Evolutionary conservation across 2,329 filamentous ascomycete species (phyloP).

Genomic region (Aureobasidium musti): DNA sequence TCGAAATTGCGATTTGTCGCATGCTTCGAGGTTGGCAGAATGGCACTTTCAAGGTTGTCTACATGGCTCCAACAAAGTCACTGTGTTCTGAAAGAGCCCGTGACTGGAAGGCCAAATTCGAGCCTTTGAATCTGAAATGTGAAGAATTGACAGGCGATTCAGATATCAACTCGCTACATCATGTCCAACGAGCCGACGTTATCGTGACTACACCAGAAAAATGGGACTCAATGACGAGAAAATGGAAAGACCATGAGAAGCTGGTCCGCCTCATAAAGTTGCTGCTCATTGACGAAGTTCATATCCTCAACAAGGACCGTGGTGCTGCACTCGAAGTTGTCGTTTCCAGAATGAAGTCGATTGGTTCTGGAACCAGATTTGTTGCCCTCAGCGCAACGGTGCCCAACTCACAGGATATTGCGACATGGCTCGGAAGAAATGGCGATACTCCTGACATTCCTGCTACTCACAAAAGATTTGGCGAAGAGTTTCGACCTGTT

Average conservation of each 20-base stretch:
- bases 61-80: slow-evolving; percentile 82
- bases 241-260: slow-evolving; percentile 78
- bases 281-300: slow-evolving; percentile 84
- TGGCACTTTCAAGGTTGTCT: slow-evolving; percentile 75
- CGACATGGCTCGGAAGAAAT: slow-evolving; percentile 73
- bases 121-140: slow-evolving; percentile 65
- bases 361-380: slow-evolving; percentile 73
- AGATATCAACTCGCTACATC: slow-evolving; percentile 63
- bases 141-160: slow-evolving; percentile 83
- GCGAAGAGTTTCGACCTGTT: slow-evolving; percentile 78
- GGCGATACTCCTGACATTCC: slow-evolving; percentile 61
- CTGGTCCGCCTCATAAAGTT: slow-evolving; percentile 74
- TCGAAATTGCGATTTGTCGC: slow-evolving; percentile 80
- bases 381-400: slow-evolving; percentile 81
- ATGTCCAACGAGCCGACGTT: slow-evolving; percentile 72
- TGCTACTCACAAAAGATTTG: slow-evolving; percentile 69
- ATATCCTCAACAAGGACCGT: slow-evolving; percentile 77
- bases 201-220: slow-evolving; percentile 89
- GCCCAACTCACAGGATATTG: slow-evolving; percentile 78
- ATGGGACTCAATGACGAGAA: slow-evolving; percentile 86
- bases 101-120: slow-evolving; percentile 78
- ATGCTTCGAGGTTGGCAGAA: slow-evolving; percentile 59
- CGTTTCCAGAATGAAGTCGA: slow-evolving; percentile 83
- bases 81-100: slow-evolving; percentile 73
- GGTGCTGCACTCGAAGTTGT: slow-evolving; percentile 81